Conservation (phyloP, 1,139 yeast genomes). For the Taphrina confusa region DNA sequence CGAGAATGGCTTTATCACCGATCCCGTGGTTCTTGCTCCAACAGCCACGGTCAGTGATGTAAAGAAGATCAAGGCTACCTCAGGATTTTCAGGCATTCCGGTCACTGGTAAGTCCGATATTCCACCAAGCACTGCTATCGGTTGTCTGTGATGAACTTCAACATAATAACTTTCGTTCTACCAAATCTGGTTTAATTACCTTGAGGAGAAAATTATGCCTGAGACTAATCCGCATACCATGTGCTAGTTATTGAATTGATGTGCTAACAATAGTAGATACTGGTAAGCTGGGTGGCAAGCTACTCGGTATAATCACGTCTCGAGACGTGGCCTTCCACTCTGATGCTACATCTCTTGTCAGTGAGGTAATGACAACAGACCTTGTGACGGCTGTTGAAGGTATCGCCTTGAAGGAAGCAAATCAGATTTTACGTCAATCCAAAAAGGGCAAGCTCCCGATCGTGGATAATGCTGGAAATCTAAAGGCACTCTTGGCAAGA, state of each 20-base stretch:
- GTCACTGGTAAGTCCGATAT: constrained; percentile 85
- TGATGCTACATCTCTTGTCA: constrained; percentile 60
- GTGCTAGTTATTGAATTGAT: too few species aligned
- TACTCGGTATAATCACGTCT: constrained; percentile 91
- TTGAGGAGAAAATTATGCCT: constrained; percentile 64
- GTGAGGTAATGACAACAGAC: constrained; percentile 87
- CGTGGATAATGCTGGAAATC: constrained; percentile 71
- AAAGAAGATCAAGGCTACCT: constrained; percentile 63
- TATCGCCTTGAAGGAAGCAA: constrained; percentile 79
- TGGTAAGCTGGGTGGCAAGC: constrained; percentile 85
- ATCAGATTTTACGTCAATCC: constrained; percentile 82
- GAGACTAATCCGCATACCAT: constrained; percentile 22
- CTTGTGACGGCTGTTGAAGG: constrained; percentile 78
- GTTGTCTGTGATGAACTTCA: constrained; percentile 56
- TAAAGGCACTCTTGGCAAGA: constrained; percentile 86
- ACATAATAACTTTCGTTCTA: constrained; percentile 97
- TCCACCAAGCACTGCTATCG: neutral
- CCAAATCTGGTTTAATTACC: constrained; percentile 97
- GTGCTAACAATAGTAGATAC: constrained; percentile 55
- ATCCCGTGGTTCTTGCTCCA: constrained; percentile 85
- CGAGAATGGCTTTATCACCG: constrained; percentile 96
- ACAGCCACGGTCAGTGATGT: constrained; percentile 76
- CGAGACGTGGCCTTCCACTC: constrained; percentile 97
- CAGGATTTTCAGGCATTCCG: constrained; percentile 97
- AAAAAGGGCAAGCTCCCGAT: constrained; percentile 98